These are phyloP conservation scores for Chaetomium sp. DNA, from an alignment of 2,329 filamentous ascomycete species.

Conservation along the genomic window DNA sequence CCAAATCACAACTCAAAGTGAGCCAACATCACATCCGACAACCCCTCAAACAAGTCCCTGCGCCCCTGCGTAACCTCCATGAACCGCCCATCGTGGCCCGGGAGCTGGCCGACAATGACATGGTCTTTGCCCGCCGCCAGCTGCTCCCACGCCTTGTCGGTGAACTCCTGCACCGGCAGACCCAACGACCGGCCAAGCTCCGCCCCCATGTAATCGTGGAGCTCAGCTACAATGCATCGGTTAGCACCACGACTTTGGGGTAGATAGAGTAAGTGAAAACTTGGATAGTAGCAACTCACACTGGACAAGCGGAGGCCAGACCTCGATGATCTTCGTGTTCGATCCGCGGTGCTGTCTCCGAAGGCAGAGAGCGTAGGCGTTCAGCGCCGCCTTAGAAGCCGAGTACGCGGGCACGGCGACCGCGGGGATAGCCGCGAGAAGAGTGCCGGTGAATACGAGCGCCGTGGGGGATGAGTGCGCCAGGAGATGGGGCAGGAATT, in stretches of 20 bases:
- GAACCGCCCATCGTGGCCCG: not conserved
- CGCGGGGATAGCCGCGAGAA: conserved; percentile 38
- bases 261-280: no score
- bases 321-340: conserved; percentile 1
- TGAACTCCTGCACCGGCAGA: not conserved
- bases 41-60: not conserved
- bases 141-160: conserved; percentile 4
- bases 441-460: conserved; percentile 18
- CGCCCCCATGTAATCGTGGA: conserved; percentile 5
- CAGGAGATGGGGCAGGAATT: conserved; percentile 24
- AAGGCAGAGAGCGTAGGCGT: conserved; percentile 20
- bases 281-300: not conserved
- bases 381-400: conserved; percentile 47
- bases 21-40: not conserved
- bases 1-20: not conserved
- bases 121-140: not conserved
- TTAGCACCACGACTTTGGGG: not conserved
- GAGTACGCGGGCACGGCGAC: conserved; percentile 40
- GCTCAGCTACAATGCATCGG: not conserved
- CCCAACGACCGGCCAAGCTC: not conserved
- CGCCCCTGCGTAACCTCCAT: not conserved
- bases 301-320: conserved; percentile 3
- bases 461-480: conserved; percentile 29
- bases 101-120: not conserved
- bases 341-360: not conserved